Conservation (phyloP, 805 yeast genomes). For the Metschnikowia picachoensis region DNA sequence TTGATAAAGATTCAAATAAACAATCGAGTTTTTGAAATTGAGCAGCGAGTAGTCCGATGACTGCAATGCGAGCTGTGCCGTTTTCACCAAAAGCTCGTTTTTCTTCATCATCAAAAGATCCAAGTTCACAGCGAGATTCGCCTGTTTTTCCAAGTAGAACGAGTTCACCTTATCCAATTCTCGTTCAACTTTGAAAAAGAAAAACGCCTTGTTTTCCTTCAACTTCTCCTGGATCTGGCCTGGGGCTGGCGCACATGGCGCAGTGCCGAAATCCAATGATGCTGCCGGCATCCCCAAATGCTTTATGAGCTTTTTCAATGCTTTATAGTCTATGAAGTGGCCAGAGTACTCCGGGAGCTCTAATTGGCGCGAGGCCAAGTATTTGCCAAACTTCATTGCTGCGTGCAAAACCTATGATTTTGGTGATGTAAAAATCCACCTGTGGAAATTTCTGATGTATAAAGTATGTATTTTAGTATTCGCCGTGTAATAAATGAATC, state of each 20-base stretch:
- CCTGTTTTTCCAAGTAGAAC: slow-evolving; percentile 89
- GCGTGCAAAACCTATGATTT: neutral
- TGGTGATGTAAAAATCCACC: too few species aligned
- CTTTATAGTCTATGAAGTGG: slow-evolving; percentile 91
- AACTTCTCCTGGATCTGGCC: slow-evolving; percentile 43
- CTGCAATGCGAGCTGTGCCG: slow-evolving; percentile 13
- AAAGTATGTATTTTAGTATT: too few species aligned
- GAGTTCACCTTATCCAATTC: slow-evolving; percentile 93
- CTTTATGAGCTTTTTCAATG: slow-evolving; percentile 86
- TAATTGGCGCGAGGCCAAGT: slow-evolving; percentile 87
- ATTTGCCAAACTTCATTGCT: slow-evolving; percentile 86
- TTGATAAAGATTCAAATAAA: slow-evolving; percentile 79
- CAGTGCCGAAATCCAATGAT: slow-evolving; percentile 14
- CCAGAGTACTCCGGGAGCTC: slow-evolving; percentile 95
- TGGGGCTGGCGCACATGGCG: slow-evolving; percentile 24
- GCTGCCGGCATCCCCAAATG: slow-evolving; percentile 53
- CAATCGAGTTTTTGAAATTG: slow-evolving; percentile 62
- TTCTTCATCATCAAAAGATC: slow-evolving; percentile 75
- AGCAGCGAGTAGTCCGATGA: slow-evolving; percentile 12
- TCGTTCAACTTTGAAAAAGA: slow-evolving; percentile 85
- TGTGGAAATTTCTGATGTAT: too few species aligned
- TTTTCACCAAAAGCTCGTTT: slow-evolving; percentile 40
- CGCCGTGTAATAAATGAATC: too few species aligned
- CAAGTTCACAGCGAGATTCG: slow-evolving; percentile 74
- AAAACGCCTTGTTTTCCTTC: slow-evolving; percentile 87